Evolutionary conservation across 2,329 filamentous ascomycete genomes (phyloP), one percentile per base, ranked within the genome.

Genomic region (Didymella exigua): DNA sequence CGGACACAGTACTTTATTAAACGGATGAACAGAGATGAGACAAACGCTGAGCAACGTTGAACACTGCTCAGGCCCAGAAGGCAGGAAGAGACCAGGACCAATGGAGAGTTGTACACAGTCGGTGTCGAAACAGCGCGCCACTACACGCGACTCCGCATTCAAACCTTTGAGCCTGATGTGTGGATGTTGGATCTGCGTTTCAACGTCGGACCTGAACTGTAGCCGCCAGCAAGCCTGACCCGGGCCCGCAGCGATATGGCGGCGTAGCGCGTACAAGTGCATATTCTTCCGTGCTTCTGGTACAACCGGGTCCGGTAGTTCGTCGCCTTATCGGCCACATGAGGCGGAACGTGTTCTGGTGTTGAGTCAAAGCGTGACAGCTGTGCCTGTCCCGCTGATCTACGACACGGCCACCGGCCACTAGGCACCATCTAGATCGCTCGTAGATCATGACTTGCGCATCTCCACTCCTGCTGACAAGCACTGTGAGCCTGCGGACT

Each of bases 81-180:
- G 52, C 54, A 57, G 63, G 68, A 65, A 65, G 48, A 44, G 48
- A 67, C 63, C 51, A 56, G 56, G 71, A 62, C 72, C 72, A 75
- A 75, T 75, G 55, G 63, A 70, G 62, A 60, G 45, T 38, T 49
- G 49, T 55, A 59, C 55, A 51, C 49, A 49, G 49, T 41, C 58
- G 56, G 59, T 53, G 54, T 67, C 71, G 70, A 74, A 75, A 74
- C 72, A 58, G 61, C 62, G 65, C 65, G 67, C 70, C 66, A 72
- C 66, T 57, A 56, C 64, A 67, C 61, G 60, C 60, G 61, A 67
- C 56, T 59, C 56, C 56, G 62, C 62, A 70, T 56, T 69, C 56
- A 72, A 69, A 67, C 71, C 67, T 68, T 56, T 62, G 63, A 65
- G 66, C 67, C 65, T 72, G 62, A 64, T 63, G 49, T 66, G 56